Base-by-base conservation (phyloP, 2,329 filamentous ascomycete genomes). In the Epichloe typhina region DNA sequence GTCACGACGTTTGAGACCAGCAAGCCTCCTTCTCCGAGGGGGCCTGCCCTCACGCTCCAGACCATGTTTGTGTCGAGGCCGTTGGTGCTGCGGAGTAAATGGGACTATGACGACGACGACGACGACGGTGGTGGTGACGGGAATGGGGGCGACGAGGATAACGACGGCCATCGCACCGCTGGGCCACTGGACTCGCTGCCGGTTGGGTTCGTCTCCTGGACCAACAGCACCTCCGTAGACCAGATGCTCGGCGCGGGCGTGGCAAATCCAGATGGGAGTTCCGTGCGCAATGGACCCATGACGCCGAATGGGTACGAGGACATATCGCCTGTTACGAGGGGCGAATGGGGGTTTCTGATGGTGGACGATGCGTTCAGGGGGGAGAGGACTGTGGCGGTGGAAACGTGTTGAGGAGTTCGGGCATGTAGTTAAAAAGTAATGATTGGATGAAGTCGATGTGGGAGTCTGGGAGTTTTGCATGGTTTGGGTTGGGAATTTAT, bases 331-430 rank as follows among this genome's bases (percentile, higher is more conserved):
- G 73, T 77, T 23, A 83, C 80, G 8, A 70, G 75, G 40, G 76
- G 76, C 5, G 80, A 83, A 63, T 83, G 80, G 80, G 77, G 77
- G 0, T 78, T 79, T 58, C 62, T 83, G 56, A 77, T 80, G 66
- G 67, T 70, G 40, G 73, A 74, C 3, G 68, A 71, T 31, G 67
- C 65, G 26, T 71, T 71, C 54, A 67, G 65, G 43, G 65, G 62
- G 65, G 62, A 65, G 15, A 70, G 68, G 57, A 77, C 66, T 40
- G 77, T 67, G 3, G 69, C 69, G 3, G 73, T 82, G 15, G 74
- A 75, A 63, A 78, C 70, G 41, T 79, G 69, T 57, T 74, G 64
- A 71, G 13, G 51, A 23, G 36, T 26, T 31, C 21, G 6, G 38
- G 23, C 5, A 35, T 11, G 13, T 26, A 6, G 6, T 33, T 3